Conservation (phyloP, 2,329 filamentous ascomycete genomes). For the Nakataea oryzae region DNA sequence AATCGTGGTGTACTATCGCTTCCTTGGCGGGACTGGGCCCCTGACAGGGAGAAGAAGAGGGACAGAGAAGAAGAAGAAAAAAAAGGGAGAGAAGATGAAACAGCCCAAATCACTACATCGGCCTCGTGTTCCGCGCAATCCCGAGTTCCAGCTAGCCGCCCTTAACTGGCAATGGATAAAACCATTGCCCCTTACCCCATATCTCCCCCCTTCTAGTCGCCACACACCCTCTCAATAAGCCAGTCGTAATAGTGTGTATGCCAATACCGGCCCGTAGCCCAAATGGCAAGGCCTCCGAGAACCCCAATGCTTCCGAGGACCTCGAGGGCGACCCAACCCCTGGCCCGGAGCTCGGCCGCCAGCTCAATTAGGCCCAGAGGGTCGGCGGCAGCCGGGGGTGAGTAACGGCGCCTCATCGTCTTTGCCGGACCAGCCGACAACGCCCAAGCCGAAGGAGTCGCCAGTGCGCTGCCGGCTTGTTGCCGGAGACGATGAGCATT, state of each 20-base stretch:
- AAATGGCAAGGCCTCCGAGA: slow-evolving; percentile 61
- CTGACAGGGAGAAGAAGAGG: not conserved
- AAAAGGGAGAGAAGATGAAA: not conserved
- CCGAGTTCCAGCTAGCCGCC: not conserved
- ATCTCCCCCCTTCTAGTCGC: not conserved
- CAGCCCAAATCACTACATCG: not conserved
- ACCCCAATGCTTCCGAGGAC: slow-evolving; percentile 65
- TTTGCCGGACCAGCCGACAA: slow-evolving; percentile 3
- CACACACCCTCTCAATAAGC: not conserved
- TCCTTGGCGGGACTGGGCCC: not conserved
- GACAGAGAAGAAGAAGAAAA: not conserved
- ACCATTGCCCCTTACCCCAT: too few relatives aligned
- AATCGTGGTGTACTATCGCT: not conserved
- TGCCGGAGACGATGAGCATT: not conserved
- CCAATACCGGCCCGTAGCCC: slow-evolving; percentile 29
- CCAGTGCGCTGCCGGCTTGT: slow-evolving; percentile 1
- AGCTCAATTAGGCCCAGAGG: slow-evolving; percentile 69
- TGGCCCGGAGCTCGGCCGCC: slow-evolving; percentile 52
- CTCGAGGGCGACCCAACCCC: slow-evolving; percentile 59
- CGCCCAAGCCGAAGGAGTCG: not conserved
- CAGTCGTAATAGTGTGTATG: slow-evolving; percentile 10
- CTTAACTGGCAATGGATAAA: not conserved
- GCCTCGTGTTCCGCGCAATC: not conserved
- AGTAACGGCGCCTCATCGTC: slow-evolving; percentile 12
- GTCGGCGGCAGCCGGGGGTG: slow-evolving; percentile 44